These are phyloP conservation scores for Datura wrightii DNA, from an alignment of 257 asterid species.

Conservation along the genomic window DNA sequence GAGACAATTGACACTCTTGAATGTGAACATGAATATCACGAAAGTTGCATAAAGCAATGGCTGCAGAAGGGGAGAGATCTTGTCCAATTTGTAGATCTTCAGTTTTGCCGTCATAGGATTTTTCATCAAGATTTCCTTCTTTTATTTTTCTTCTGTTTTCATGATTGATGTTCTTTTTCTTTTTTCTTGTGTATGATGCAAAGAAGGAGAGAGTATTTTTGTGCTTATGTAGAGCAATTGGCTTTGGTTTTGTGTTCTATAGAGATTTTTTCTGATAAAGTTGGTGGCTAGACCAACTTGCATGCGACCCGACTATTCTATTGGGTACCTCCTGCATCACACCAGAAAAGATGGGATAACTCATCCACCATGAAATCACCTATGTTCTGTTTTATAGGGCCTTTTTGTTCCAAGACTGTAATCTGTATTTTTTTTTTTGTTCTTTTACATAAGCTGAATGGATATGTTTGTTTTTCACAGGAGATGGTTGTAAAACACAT, in stretches of 20 bases:
- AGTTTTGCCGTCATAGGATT: background rate
- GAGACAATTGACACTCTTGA: background rate
- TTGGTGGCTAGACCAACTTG: background rate
- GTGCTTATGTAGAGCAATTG: background rate
- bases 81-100: background rate
- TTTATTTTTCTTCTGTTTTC: background rate
- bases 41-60: background rate
- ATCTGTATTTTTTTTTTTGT: too few species aligned
- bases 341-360: background rate
- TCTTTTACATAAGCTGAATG: background rate
- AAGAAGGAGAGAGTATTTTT: background rate
- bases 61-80: background rate
- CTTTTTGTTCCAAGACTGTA: background rate
- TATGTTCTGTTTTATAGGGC: background rate
- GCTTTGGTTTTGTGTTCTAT: background rate
- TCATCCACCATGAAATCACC: background rate
- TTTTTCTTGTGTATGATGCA: slow-evolving; percentile 1
- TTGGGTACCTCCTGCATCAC: background rate
- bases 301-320: background rate
- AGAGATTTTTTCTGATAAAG: background rate
- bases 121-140: background rate
- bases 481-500: slow-evolving; percentile 9
- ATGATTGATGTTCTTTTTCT: background rate
- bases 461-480: background rate
- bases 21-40: background rate